A percentile compares a stretch with the other conserved stretches of the same genome.
phyloP scores from a whole-genome alignment of 148 eudicot species.

The Selenicereus undatus region DNA sequence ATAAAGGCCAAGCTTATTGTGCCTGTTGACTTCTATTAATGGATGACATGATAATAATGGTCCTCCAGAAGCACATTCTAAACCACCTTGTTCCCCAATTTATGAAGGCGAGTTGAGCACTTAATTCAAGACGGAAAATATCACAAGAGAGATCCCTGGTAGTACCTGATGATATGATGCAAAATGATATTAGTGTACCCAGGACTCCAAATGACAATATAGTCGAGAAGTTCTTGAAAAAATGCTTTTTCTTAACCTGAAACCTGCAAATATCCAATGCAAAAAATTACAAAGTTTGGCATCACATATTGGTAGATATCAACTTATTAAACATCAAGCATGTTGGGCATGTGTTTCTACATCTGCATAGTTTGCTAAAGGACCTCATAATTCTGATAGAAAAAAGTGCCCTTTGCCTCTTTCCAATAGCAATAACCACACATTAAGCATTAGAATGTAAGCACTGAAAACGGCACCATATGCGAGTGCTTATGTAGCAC shows the following conservation, averaged over 20 bases:
- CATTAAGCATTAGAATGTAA: background rate
- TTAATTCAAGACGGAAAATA: background rate
- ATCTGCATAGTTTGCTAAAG: background rate
- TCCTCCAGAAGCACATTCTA: background rate
- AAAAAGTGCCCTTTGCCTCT: background rate
- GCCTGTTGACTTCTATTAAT: background rate
- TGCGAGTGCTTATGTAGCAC: background rate
- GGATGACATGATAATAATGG: background rate
- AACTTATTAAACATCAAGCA: background rate
- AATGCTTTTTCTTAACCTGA: constrained; percentile 98
- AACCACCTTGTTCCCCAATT: too few species aligned
- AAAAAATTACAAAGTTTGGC: background rate
- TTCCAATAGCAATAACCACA: constrained; percentile 4
- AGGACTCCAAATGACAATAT: constrained; percentile 78
- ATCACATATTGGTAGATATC: background rate
- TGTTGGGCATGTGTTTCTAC: background rate
- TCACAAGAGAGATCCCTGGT: background rate
- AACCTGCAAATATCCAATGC: constrained; percentile 47
- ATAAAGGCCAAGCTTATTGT: background rate
- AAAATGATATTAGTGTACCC: constrained; percentile 86
- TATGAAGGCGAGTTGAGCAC: background rate
- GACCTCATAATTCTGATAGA: background rate
- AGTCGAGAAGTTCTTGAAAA: constrained; percentile 77
- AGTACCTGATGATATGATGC: constrained; percentile 75
- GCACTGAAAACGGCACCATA: background rate